phyloP scores from a whole-genome alignment of 495 filamentous ascomycete species.

The Aspergillus baeticus region DNA sequence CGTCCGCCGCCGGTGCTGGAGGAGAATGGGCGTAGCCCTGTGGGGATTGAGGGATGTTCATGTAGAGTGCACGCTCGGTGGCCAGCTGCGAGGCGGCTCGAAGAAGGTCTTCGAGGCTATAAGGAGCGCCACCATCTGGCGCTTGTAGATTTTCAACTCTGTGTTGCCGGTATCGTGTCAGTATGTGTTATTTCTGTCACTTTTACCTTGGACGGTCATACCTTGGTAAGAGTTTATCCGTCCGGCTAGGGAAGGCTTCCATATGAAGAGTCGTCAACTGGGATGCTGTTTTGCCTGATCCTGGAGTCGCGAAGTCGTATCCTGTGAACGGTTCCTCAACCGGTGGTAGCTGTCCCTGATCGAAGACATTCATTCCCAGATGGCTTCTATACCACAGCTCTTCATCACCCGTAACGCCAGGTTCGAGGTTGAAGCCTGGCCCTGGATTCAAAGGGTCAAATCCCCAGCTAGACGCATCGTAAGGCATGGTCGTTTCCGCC shows the following conservation, averaged over 20 bases:
- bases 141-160: constrained; percentile 8
- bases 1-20: constrained; percentile 10
- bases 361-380: constrained; percentile 2
- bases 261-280: not conserved
- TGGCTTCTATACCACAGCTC: constrained; percentile 13
- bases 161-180: not conserved
- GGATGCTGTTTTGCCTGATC: not conserved
- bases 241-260: not conserved
- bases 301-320: not conserved
- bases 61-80: constrained; percentile 38
- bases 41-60: constrained; percentile 19
- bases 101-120: constrained; percentile 15
- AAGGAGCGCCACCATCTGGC: not conserved
- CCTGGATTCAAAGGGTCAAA: constrained; percentile 9
- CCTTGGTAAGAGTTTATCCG: constrained; percentile 14
- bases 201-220: too few species aligned
- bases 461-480: constrained; percentile 2
- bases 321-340: not conserved
- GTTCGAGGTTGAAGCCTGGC: constrained; percentile 2
- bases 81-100: constrained; percentile 26
- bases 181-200: not conserved
- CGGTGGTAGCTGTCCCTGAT: not conserved
- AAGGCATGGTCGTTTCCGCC: constrained; percentile 6
- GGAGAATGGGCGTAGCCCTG: not conserved
- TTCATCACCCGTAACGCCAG: not conserved